Evolutionary conservation across 2,329 filamentous ascomycete species (phyloP).

Genomic region (Neofusicoccum ribis): DNA sequence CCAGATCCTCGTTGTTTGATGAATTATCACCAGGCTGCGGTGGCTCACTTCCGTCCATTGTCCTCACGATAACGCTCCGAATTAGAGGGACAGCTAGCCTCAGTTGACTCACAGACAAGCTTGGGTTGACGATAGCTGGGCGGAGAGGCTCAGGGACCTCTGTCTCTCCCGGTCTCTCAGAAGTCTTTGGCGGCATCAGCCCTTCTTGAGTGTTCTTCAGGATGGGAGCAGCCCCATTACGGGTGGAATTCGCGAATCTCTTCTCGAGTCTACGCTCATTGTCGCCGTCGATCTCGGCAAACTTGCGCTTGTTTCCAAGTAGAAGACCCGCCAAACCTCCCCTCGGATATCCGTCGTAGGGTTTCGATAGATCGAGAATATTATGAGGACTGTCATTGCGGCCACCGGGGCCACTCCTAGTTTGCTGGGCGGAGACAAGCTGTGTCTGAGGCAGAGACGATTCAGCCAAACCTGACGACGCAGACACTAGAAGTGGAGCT

Average conservation of each 20-base stretch:
- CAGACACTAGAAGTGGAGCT: slow-evolving; percentile 80
- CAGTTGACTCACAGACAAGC: slow-evolving; percentile 77
- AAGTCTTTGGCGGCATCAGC: slow-evolving; percentile 70
- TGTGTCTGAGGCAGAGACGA: slow-evolving; percentile 88
- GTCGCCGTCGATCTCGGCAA: slow-evolving; percentile 70
- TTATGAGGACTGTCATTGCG: slow-evolving; percentile 76
- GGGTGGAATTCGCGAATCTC: slow-evolving; percentile 58
- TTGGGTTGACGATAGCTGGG: slow-evolving; percentile 82
- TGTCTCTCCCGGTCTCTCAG: slow-evolving; percentile 62
- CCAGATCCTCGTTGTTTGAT: slow-evolving; percentile 58
- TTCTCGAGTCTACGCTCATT: slow-evolving; percentile 67
- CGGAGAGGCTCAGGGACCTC: slow-evolving; percentile 78
- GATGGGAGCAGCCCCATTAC: slow-evolving; percentile 71
- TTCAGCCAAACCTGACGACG: slow-evolving; percentile 80
- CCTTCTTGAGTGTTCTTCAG: slow-evolving; percentile 76
- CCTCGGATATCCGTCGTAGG: slow-evolving; percentile 87
- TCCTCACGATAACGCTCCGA: slow-evolving; percentile 76
- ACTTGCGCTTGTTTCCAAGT: slow-evolving; percentile 90
- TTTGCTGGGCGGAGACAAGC: slow-evolving; percentile 73
- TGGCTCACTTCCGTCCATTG: slow-evolving; percentile 66
- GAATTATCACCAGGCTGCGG: slow-evolving; percentile 47
- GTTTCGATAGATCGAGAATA: slow-evolving; percentile 86
- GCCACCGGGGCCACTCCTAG: slow-evolving; percentile 51
- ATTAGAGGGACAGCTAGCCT: slow-evolving; percentile 86
- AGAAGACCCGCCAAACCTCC: slow-evolving; percentile 84